Conservation (phyloP, 345 rosid genomes). For the Corymbia maculata region DNA sequence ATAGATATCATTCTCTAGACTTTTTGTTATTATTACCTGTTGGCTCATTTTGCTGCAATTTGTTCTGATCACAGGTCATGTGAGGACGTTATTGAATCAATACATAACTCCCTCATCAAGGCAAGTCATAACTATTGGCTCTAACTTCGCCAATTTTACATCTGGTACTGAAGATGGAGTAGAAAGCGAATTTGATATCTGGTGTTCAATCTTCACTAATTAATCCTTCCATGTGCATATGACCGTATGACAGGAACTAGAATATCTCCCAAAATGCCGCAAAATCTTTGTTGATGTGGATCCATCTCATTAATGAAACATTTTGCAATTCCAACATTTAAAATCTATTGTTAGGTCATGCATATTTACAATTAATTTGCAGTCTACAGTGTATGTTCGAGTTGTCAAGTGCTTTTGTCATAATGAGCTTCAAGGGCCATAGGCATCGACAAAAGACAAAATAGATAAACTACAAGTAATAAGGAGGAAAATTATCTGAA, state of each 20-base stretch:
- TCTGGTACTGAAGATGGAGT: background rate
- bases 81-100: constrained; percentile 86
- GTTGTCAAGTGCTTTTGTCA: background rate
- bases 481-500: background rate
- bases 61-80: constrained; percentile 56
- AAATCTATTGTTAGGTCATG: background rate
- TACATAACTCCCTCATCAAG: constrained; percentile 83
- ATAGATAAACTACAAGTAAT: background rate
- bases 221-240: background rate
- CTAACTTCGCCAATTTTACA: background rate
- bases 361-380: background rate
- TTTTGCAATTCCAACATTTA: background rate
- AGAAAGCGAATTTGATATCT: background rate
- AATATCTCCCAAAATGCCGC: background rate
- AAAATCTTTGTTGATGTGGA: background rate
- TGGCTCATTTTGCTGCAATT: background rate
- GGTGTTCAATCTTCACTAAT: background rate
- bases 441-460: background rate
- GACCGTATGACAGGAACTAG: background rate
- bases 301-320: background rate
- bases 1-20: background rate
- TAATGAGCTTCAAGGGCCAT: background rate
- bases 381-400: background rate
- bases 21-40: background rate
- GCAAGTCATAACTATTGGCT: constrained; percentile 14